These are phyloP conservation scores for Cocos nucifera DNA, from an alignment of 176 grass and related monocot genomes.

Conservation along the genomic window DNA sequence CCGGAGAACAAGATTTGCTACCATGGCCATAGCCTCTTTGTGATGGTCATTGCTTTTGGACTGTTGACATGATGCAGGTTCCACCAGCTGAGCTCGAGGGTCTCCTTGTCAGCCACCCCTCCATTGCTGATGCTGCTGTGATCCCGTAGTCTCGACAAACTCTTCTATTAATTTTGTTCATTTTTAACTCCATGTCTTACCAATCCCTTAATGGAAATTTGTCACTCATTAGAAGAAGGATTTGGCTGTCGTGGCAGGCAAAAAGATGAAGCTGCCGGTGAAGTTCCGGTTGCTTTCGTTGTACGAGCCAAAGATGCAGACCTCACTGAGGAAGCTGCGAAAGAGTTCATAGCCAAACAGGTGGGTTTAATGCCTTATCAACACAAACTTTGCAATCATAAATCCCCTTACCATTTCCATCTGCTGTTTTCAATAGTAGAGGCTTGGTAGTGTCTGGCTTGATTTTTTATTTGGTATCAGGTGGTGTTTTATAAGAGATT, in stretches of 20 bases:
- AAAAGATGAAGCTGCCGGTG: conserved; percentile 63
- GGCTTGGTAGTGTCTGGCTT: too few relatives aligned
- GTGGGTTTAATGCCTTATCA: conserved; percentile 2
- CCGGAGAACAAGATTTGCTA: too few relatives aligned
- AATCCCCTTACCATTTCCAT: neutral
- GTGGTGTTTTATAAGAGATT: conserved; percentile 94
- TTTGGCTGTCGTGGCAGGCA: conserved; percentile 34
- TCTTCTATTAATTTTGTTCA: neutral
- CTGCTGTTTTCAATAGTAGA: neutral
- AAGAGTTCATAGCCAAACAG: conserved; percentile 84
- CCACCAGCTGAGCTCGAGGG: conserved; percentile 90
- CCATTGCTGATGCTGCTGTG: conserved; percentile 71
- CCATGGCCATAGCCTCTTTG: too few relatives aligned
- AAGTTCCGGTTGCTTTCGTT: conserved; percentile 89
- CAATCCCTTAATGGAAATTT: too few relatives aligned
- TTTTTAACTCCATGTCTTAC: too few relatives aligned
- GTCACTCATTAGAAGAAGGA: too few relatives aligned
- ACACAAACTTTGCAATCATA: neutral
- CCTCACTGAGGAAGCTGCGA: conserved; percentile 63
- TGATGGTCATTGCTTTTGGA: too few relatives aligned
- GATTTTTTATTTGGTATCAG: conserved; percentile 14
- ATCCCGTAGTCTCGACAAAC: conserved; percentile 50
- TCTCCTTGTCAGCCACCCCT: conserved; percentile 65
- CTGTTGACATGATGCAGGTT: conserved; percentile 31
- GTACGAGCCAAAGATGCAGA: conserved; percentile 44